Evolutionary conservation across 2,329 filamentous ascomycete genomes (phyloP), one percentile per base, ranked within the genome.

Genomic region (Colletotrichum caudatum): DNA sequence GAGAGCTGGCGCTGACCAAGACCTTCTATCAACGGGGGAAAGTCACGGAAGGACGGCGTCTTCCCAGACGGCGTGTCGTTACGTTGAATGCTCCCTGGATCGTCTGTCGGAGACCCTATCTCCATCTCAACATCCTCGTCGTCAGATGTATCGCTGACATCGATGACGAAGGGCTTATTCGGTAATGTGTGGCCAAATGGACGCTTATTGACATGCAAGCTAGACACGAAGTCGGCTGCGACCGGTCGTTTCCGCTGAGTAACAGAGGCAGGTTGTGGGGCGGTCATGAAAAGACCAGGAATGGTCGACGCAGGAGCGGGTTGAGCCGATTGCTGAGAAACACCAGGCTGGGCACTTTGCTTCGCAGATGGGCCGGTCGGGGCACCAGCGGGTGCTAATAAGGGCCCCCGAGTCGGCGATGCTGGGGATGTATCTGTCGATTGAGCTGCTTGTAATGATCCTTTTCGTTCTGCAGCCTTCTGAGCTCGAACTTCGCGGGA

Each of bases 61-160:
- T 77, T 80, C 57, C 80, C 81, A n/a, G 77, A 76, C 1, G 81
- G 76, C 3, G 77, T 78, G 6, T 75, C 76, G 23, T 70, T 77
- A 14, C 77, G 78, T 29, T 81, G 80, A 6, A 79, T 76, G 3
- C 80, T 76, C 20, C 80, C 78, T 33, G 80, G 75, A 4, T 82
- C 82, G 29, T 86, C 84, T 37, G 81, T 82, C 12, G 84, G 85
- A 58, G 87, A 89, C 35, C 89, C 89, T 33, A 92, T 85, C 44
- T 93, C 91, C 89, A 92, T 92, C 68, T 90, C 90, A 58, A 90
- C 86, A 74, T 91, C 89, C 67, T 90, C 89, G 61, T 90, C 87
- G 48, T 88, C 86, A 8, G 84, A 85, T 33, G 85, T 88, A 37
- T 97, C 95, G 78, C 94, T 97, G 50, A 97, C 91, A 74, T 97